phyloP scores from a whole-genome alignment of 2,329 filamentous ascomycete species.

The Arthrobotrys sinensis region DNA sequence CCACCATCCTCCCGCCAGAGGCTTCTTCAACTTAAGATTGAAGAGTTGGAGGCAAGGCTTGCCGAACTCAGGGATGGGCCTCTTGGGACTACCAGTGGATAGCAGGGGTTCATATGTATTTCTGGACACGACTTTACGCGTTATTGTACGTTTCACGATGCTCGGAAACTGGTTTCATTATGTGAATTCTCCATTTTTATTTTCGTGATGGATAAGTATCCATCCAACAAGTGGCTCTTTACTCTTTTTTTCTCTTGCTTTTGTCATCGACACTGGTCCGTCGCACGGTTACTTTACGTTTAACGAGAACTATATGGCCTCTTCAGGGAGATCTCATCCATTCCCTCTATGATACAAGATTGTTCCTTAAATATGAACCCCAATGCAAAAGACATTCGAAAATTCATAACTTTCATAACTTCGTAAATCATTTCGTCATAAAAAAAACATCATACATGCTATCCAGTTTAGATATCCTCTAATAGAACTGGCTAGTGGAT shows the following conservation, averaged over 20 bases:
- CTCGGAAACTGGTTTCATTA: too few relatives aligned
- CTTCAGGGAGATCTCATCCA: background rate
- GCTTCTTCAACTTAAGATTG: background rate
- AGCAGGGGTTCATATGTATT: too few relatives aligned
- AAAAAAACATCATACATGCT: background rate
- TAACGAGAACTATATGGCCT: too few relatives aligned
- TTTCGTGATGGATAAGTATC: background rate
- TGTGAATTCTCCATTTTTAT: background rate
- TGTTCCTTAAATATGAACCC: background rate
- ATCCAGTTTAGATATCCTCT: too few relatives aligned
- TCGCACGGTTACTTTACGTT: too few relatives aligned
- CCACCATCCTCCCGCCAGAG: background rate
- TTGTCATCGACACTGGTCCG: too few relatives aligned
- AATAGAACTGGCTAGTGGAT: background rate
- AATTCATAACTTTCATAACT: background rate
- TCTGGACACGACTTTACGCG: too few relatives aligned
- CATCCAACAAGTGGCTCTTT: too few relatives aligned
- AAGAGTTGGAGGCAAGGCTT: background rate
- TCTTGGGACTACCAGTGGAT: background rate
- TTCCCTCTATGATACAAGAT: conserved; percentile 8
- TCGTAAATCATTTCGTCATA: conserved; percentile 13
- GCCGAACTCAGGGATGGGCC: background rate
- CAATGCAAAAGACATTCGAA: background rate
- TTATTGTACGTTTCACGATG: background rate
- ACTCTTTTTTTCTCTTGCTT: too few relatives aligned